phyloP scores from a whole-genome alignment of 2,329 filamentous ascomycete species.

The Zymoseptoria ardabiliae region DNA sequence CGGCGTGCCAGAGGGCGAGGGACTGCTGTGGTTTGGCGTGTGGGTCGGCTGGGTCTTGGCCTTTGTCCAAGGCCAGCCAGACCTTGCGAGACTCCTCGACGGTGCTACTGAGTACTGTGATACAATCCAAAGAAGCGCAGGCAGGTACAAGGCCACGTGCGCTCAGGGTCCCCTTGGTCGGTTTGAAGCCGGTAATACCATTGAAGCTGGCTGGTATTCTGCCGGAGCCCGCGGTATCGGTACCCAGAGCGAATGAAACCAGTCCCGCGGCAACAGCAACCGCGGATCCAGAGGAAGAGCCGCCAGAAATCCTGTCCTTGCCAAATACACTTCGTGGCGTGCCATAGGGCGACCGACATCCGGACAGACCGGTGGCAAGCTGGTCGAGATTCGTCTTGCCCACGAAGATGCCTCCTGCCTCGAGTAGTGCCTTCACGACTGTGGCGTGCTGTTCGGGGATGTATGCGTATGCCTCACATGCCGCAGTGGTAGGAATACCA shows the following conservation, averaged over 20 bases:
- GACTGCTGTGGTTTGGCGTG: conserved; percentile 42
- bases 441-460: conserved; percentile 43
- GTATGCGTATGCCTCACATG: conserved; percentile 45
- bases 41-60: conserved; percentile 43
- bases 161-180: conserved; percentile 47
- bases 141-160: conserved; percentile 47
- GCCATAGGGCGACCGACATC: conserved; percentile 52
- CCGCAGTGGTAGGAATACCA: conserved; percentile 45
- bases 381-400: conserved; percentile 58
- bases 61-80: conserved; percentile 41
- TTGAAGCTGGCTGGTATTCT: conserved; percentile 49
- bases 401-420: conserved; percentile 50
- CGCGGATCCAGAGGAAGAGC: conserved; percentile 50
- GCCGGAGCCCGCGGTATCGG: conserved; percentile 50
- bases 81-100: conserved; percentile 44
- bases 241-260: conserved; percentile 50
- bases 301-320: conserved; percentile 47
- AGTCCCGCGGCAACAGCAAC: conserved; percentile 49
- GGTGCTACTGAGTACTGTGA: conserved; percentile 47
- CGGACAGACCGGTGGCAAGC: conserved; percentile 54
- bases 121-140: conserved; percentile 51
- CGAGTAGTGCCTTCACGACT: conserved; percentile 43
- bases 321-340: conserved; percentile 47
- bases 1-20: conserved; percentile 28
- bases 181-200: conserved; percentile 44